A percentile compares a stretch with the other conserved stretches of the same genome.
Conservation (phyloP, 169 alveolate genomes). For the Babesia ovis region DNA sequence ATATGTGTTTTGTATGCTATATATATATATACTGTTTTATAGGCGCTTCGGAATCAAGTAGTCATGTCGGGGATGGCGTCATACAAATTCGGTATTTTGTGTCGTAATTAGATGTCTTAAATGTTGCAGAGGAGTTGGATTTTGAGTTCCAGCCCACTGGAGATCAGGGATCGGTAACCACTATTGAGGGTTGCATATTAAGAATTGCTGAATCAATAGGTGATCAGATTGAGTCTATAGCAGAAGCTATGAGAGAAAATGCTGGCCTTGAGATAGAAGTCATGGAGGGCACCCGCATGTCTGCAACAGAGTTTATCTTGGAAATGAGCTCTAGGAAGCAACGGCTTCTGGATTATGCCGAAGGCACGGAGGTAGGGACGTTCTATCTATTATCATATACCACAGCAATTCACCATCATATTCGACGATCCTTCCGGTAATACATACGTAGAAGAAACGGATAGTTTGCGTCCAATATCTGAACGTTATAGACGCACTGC, state of each 20-base stretch:
- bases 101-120: conserved; percentile 77
- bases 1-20: neutral
- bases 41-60: conserved; percentile 88
- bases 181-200: conserved; percentile 80
- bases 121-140: conserved; percentile 89
- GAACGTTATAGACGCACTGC: conserved; percentile 78
- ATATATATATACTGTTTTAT: conserved; percentile 2
- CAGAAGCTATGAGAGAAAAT: conserved; percentile 15
- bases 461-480: conserved; percentile 38
- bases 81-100: conserved; percentile 24
- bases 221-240: conserved; percentile 57
- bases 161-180: conserved; percentile 91
- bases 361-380: conserved; percentile 35
- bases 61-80: conserved; percentile 71
- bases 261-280: conserved; percentile 6
- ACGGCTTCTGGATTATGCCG: conserved; percentile 2
- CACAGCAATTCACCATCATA: conserved; percentile 65
- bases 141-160: conserved; percentile 92
- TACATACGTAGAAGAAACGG: conserved; percentile 89
- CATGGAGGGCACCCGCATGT: conserved; percentile 20
- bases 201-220: conserved; percentile 44
- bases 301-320: conserved; percentile 34
- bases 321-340: conserved; percentile 25
- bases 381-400: neutral
- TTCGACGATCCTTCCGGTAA: conserved; percentile 97